These are phyloP conservation scores for Penicillium paxilli DNA, from an alignment of 495 filamentous ascomycete genomes.

Conservation along the genomic window DNA sequence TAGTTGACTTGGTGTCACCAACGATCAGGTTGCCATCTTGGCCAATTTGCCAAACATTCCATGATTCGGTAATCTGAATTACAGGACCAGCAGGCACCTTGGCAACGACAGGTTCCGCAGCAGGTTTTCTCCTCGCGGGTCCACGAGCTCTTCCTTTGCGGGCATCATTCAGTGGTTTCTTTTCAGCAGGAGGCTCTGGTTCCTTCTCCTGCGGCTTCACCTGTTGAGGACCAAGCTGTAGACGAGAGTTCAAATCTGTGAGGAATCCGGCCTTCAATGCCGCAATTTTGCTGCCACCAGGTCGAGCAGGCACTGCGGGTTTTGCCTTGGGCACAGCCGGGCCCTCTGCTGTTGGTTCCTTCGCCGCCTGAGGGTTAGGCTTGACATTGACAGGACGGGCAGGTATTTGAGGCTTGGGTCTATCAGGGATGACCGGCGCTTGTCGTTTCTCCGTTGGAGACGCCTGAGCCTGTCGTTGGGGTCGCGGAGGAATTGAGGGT, in stretches of 20 bases:
- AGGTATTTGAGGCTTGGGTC: slow-evolving; percentile 82
- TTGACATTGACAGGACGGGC: slow-evolving; percentile 67
- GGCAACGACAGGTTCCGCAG: slow-evolving; percentile 29
- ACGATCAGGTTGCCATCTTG: slow-evolving; percentile 48
- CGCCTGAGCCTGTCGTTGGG: slow-evolving; percentile 38
- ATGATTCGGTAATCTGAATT: slow-evolving; percentile 47
- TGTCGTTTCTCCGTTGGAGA: slow-evolving; percentile 49
- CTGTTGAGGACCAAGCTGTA: slow-evolving; percentile 78
- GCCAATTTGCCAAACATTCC: slow-evolving; percentile 52
- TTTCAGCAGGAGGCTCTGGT: slow-evolving; percentile 62
- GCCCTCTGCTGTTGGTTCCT: slow-evolving; percentile 30
- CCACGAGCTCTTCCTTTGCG: slow-evolving; percentile 88
- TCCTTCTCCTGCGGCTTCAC: slow-evolving; percentile 68
- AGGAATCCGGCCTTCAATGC: slow-evolving; percentile 88
- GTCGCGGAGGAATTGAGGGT: slow-evolving; percentile 45
- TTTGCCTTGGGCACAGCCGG: slow-evolving; percentile 56
- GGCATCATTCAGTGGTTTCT: slow-evolving; percentile 77
- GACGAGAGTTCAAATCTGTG: slow-evolving; percentile 80
- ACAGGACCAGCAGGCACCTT: slow-evolving; percentile 41
- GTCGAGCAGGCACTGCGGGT: slow-evolving; percentile 78
- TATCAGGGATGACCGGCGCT: slow-evolving; percentile 60
- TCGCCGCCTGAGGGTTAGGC: slow-evolving; percentile 39
- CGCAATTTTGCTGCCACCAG: slow-evolving; percentile 80
- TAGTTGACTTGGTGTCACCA: slow-evolving; percentile 21
- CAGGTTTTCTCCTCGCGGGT: slow-evolving; percentile 77